Base-by-base conservation (phyloP, 306 rosid species). In the Dalbergia cultrata region DNA sequence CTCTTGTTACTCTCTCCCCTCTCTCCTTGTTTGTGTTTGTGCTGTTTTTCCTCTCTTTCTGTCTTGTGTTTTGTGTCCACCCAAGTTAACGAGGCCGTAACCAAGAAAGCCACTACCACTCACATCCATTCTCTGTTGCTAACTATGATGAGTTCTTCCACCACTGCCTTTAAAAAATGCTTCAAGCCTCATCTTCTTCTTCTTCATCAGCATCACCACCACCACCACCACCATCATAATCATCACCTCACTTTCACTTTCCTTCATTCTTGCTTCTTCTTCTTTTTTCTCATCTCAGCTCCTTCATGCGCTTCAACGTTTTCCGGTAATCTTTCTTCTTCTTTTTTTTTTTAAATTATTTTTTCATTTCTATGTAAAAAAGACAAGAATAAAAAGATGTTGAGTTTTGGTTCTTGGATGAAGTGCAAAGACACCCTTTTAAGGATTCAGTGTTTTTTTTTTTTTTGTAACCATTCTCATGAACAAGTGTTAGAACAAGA, bases 301-400 rank as follows among this genome's bases (percentile, higher is more conserved):
- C 76, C 82, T 80, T 72, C 91, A 0, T 67, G 68, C 21, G 77
- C 86, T 79, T 79, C 81, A 67, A 53, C 44, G 5, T 72, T 85
- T 34, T 81, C 87, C 58, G 94, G 94, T 90, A 86, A 14, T 3
- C 17, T 60, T 67, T 53, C 19, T 5, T 0, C 34, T 37, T 50
- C 19, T 0, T 5, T 61, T 0, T 41, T 37, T 50, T 31, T 0
- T 5, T 61, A 3, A 14, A 5, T 9, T 3, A 26, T 56, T 31
- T 33, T 7, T 2, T 43, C 65, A 10, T 33, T 33, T 31, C 64
- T 39, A 4, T 67, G 1, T 50, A 17, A 67, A 3, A 45, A 3
- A 33, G 7, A 11, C 5, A 22, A 0, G 4, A 39, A 65, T 14
- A 1, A 39, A 7, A 50, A 5, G 50, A 45, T 54, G 26, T 74